These are phyloP conservation scores for Syzygium syzygioides DNA, from an alignment of 441 rosid genomes.

Conservation along the genomic window DNA sequence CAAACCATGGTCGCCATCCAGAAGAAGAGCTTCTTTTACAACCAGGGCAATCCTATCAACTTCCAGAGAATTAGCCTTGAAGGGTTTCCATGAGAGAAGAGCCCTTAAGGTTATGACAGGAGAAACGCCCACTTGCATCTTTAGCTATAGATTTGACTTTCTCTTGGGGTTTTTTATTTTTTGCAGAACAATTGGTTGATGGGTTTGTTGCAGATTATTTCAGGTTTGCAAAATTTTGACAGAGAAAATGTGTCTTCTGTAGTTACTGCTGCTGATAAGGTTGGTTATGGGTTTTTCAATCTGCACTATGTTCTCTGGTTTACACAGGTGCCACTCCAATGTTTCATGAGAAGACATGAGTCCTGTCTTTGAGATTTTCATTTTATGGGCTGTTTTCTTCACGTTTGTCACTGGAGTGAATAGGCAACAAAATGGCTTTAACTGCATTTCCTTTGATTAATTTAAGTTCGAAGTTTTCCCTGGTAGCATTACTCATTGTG, in stretches of 20 bases:
- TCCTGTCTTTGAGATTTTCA: not conserved
- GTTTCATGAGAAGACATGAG: not conserved
- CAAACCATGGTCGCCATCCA: slow-evolving; percentile 16
- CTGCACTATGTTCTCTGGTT: not conserved
- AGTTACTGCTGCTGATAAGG: slow-evolving; percentile 62
- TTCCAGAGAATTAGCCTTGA: slow-evolving; percentile 29
- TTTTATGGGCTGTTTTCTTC: not conserved
- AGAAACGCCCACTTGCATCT: not conserved
- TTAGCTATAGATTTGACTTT: not conserved
- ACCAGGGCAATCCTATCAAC: slow-evolving; percentile 29
- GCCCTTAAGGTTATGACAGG: slow-evolving; percentile 40
- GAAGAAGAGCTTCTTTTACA: slow-evolving; percentile 14
- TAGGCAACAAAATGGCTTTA: not conserved
- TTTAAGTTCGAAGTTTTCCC: not conserved
- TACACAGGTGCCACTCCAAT: not conserved
- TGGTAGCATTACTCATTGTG: not conserved
- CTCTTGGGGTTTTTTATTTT: not conserved
- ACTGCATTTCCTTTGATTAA: not conserved
- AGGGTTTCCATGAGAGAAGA: slow-evolving; percentile 37
- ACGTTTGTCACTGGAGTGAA: not conserved
- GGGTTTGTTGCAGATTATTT: slow-evolving; percentile 32
- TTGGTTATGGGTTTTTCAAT: not conserved
- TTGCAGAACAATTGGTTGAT: not conserved
- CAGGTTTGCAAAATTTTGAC: slow-evolving; percentile 52
- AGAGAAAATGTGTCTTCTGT: slow-evolving; percentile 52